A percentile compares a stretch with the other conserved stretches of the same genome.
Conservation (phyloP, 2,329 filamentous ascomycete genomes). For the Talaromyces atroroseus region DNA sequence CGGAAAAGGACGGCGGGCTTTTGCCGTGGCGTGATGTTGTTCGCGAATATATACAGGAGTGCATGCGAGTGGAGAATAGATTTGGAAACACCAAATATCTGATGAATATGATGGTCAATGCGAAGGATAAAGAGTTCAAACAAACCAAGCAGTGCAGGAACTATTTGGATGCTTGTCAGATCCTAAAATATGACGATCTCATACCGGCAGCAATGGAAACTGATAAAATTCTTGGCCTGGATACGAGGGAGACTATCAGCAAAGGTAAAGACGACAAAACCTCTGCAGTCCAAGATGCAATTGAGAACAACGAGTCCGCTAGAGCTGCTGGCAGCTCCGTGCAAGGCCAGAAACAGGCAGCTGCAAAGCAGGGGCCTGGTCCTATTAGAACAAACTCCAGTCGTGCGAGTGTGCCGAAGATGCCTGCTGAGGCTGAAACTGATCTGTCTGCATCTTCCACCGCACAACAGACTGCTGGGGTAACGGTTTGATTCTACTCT, state of each 20-base stretch:
- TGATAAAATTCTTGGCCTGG: conserved; percentile 53
- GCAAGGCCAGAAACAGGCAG: conserved; percentile 3
- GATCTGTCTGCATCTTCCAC: conserved; percentile 19
- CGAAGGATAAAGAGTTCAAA: conserved; percentile 62
- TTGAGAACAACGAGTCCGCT: conserved; percentile 31
- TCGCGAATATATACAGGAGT: conserved; percentile 64
- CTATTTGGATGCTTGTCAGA: conserved; percentile 64
- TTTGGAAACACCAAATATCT: conserved; percentile 93
- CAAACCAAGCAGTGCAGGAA: conserved; percentile 61
- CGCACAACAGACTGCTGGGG: conserved; percentile 8
- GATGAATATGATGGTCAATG: conserved; percentile 77
- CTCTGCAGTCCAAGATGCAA: conserved; percentile 29
- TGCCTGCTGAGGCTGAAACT: conserved; percentile 19
- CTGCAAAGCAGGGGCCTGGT: conserved; percentile 20
- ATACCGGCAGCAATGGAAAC: conserved; percentile 58
- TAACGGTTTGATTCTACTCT: conserved; percentile 11
- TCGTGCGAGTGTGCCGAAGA: conserved; percentile 17
- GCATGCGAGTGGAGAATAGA: conserved; percentile 74
- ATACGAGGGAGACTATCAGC: conserved; percentile 21
- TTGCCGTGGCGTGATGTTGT: conserved; percentile 73
- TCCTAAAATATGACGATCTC: conserved; percentile 60
- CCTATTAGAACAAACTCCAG: conserved; percentile 30
- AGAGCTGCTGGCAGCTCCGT: conserved; percentile 27
- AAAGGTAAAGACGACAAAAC: conserved; percentile 16
- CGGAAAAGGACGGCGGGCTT: conserved; percentile 62